Percentiles rank a stretch among this genome's conserved stretches.
Conservation (phyloP, 306 rosid species). For the Medicago ruthenica region DNA sequence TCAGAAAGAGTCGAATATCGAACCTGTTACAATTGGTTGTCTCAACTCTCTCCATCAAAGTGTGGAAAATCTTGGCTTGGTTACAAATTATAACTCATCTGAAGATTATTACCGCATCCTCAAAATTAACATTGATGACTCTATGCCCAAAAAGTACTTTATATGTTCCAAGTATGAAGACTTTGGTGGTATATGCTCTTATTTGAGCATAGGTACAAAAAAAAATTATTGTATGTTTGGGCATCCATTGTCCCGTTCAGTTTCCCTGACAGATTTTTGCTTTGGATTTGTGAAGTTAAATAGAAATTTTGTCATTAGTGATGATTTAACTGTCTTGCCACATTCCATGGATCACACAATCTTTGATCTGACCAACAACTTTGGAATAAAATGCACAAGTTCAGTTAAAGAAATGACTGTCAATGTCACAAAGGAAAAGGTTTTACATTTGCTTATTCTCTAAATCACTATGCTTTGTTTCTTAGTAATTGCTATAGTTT, state of each 20-base stretch:
- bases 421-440: background rate
- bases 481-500: background rate
- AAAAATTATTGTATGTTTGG: background rate
- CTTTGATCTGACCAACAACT: background rate
- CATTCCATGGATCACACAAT: background rate
- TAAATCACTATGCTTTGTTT: background rate
- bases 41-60: background rate
- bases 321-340: background rate
- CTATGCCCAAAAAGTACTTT: background rate
- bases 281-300: background rate
- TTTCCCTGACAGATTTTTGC: background rate
- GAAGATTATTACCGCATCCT: background rate
- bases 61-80: background rate
- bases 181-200: accelerated
- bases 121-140: background rate
- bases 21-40: background rate
- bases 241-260: background rate
- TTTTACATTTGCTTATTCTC: background rate
- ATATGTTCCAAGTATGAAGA: background rate
- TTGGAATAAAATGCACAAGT: background rate
- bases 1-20: background rate
- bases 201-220: background rate
- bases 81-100: background rate
- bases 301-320: background rate
- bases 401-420: background rate